phyloP scores from a whole-genome alignment of 2,329 filamentous ascomycete species.

The Elsinoe arachidis region DNA sequence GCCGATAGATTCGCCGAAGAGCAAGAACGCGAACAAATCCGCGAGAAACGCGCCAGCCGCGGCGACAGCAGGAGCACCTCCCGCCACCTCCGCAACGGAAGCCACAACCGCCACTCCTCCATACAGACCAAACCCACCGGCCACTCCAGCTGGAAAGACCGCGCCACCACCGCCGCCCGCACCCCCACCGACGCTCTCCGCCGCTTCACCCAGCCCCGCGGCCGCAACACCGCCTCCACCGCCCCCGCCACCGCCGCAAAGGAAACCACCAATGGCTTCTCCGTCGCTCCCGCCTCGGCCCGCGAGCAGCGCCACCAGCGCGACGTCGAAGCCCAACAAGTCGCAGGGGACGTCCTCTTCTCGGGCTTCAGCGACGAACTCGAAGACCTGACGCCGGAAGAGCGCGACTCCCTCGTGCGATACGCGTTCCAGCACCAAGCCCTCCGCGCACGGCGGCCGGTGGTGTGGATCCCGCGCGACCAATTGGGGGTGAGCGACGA shows the following conservation, averaged over 20 bases:
- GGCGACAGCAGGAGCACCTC: constrained; percentile 13
- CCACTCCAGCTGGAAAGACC: constrained; percentile 11
- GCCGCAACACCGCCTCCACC: neutral
- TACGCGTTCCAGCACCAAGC: constrained; percentile 89
- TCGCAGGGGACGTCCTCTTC: constrained; percentile 72
- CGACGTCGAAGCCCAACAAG: constrained; percentile 62
- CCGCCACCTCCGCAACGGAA: constrained; percentile 6
- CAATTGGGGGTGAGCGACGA: constrained; percentile 86
- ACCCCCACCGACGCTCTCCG: constrained; percentile 6
- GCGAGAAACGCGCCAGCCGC: constrained; percentile 14
- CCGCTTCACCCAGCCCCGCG: constrained; percentile 9
- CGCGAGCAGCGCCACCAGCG: constrained; percentile 1
- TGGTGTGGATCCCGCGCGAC: constrained; percentile 89
- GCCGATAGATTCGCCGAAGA: constrained; percentile 30
- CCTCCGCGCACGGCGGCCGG: constrained; percentile 71
- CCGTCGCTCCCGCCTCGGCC: neutral
- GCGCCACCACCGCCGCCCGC: constrained; percentile 11
- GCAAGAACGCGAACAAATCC: constrained; percentile 30
- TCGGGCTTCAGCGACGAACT: constrained; percentile 85
- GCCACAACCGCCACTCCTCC: neutral
- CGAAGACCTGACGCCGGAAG: constrained; percentile 83
- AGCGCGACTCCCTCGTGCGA: constrained; percentile 74
- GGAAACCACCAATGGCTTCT: neutral
- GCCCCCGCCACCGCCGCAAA: neutral
- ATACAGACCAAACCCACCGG: constrained; percentile 15